These are phyloP conservation scores for Omphalea diandra DNA, from an alignment of 441 rosid species.

Conservation along the genomic window DNA sequence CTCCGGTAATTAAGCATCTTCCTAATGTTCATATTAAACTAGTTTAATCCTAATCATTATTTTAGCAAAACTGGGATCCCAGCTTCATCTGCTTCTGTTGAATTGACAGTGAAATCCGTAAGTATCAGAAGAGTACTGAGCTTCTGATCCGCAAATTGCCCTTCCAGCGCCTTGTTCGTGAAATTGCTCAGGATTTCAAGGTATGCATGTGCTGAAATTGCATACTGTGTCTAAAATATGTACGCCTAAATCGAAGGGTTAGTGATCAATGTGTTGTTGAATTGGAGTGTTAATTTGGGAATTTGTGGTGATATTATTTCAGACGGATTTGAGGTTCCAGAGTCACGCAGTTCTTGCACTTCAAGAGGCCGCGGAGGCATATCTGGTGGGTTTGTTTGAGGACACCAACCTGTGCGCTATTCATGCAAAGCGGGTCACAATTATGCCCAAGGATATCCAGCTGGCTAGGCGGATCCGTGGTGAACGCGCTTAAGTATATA, in stretches of 20 bases:
- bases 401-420: slow-evolving; percentile 73
- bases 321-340: slow-evolving; percentile 76
- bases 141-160: slow-evolving; percentile 61
- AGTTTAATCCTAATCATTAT: background rate
- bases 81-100: background rate
- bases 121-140: slow-evolving; percentile 60
- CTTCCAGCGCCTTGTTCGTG: slow-evolving; percentile 62
- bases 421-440: slow-evolving; percentile 69
- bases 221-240: background rate
- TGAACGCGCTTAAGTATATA: slow-evolving; percentile 47
- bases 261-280: rapidly evolving
- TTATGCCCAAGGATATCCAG: slow-evolving; percentile 73
- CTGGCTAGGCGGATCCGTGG: slow-evolving; percentile 68
- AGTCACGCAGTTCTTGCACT: slow-evolving; percentile 71
- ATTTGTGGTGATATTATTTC: background rate
- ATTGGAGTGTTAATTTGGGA: too few relatives aligned
- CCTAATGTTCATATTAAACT: background rate
- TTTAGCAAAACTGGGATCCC: background rate
- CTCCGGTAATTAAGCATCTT: slow-evolving; percentile 43
- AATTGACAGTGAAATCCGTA: slow-evolving; percentile 44
- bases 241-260: rapidly evolving
- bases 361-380: slow-evolving; percentile 76
- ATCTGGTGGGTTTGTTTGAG: slow-evolving; percentile 71
- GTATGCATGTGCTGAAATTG: slow-evolving; percentile 13
- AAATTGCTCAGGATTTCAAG: slow-evolving; percentile 68